These are phyloP conservation scores for Agaricus sinodeliciosus DNA, from an alignment of 768 basidiomycete species.

Conservation along the genomic window DNA sequence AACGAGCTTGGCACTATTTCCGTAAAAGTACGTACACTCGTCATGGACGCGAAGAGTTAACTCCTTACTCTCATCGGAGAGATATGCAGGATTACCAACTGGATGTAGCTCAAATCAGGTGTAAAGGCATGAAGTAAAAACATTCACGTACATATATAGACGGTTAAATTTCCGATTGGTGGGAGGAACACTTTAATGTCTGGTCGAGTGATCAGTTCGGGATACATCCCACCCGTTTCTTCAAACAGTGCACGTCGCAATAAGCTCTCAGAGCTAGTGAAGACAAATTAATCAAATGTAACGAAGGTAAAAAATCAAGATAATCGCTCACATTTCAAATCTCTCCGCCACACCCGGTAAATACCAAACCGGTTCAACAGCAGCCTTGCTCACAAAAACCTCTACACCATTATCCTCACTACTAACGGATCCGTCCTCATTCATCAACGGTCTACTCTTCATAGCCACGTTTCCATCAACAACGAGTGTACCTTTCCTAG, in stretches of 20 bases:
- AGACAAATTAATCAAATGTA: neutral
- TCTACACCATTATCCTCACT: constrained; percentile 67
- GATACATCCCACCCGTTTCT: constrained; percentile 94
- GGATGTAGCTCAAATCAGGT: neutral
- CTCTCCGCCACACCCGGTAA: constrained; percentile 89
- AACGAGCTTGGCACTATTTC: neutral
- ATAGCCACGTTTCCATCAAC: constrained; percentile 84
- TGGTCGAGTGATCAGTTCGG: constrained; percentile 90
- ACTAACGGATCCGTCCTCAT: constrained; percentile 55
- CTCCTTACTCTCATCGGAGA: constrained; percentile 71
- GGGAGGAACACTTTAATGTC: constrained; percentile 96
- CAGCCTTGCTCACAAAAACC: constrained; percentile 84
- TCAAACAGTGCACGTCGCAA: constrained; percentile 92
- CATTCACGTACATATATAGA: constrained; percentile 71
- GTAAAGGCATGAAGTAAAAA: neutral
- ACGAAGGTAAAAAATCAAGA: neutral
- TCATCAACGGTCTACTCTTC: constrained; percentile 54
- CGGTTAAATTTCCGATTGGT: constrained; percentile 86
- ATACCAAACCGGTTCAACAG: constrained; percentile 96
- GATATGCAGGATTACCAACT: constrained; percentile 82
- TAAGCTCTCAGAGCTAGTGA: constrained; percentile 64
- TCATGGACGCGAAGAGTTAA: constrained; percentile 89
- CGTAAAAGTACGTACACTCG: constrained; percentile 53
- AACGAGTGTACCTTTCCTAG: constrained; percentile 59
- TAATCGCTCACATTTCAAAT: constrained; percentile 73